Base-by-base conservation (phyloP, 495 filamentous ascomycete species). In the Geoglossum glabrum region DNA sequence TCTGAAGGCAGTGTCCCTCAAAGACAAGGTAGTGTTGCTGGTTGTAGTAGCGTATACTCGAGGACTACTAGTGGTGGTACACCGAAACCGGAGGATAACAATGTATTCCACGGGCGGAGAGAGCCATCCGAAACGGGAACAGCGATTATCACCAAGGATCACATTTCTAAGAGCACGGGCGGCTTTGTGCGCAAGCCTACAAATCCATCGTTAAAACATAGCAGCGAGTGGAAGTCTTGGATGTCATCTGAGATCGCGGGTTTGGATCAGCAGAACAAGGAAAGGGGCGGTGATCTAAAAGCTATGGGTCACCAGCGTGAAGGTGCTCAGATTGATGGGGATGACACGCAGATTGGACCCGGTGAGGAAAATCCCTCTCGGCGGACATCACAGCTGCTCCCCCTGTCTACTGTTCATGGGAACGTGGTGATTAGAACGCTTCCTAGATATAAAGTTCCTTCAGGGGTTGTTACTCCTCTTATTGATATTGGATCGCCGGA, bases 241-340 rank as follows among this genome's bases (percentile, higher is more conserved):
- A 61, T 78, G 58, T 74, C 74, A 0, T 71, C 73, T 17, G 72
- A 78, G 56, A 69, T 74, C 28, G 69, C 67, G 23, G 66, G 64
- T 33, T 67, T 74, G 34, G 72, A 73, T 40, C 59, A 63, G 19
- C 28, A 61, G 19, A 64, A 61, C 21, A 64, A 67, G 25, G 57
- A 54, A 13, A 60, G 61, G 17, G 59, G 21, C 21, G 26, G 26
- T 9, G 21, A 50, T 25, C 15, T 33, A 47, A 57, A 58, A 28
- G 60, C 0, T 65, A 73, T 54, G 64, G 71, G 76, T 0, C 83
- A 86, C 64, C 62, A 80, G 54, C 71, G 80, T 15, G 83, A 86
- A 66, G 58, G 69, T 33, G 75, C 82, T 0, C 80, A 85, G 50
- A 79, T 79, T 49, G 64, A 73, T 28, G 74, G 72, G 30, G 77